phyloP scores from a whole-genome alignment of 225 moss, liverwort and hornwort genomes.

The Takakia lepidozioides region DNA sequence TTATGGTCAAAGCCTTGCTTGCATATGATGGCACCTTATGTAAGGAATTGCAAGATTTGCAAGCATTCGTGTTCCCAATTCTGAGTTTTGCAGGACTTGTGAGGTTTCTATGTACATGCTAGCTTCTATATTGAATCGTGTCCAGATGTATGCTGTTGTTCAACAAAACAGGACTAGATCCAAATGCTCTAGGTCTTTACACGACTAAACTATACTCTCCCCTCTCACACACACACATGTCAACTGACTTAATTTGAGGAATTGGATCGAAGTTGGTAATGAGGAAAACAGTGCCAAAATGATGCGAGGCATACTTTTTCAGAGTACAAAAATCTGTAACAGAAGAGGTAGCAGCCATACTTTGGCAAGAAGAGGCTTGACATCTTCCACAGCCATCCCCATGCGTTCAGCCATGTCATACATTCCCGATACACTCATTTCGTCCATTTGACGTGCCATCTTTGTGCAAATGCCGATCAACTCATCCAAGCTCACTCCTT shows the following conservation, averaged over 20 bases:
- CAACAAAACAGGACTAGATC: too few relatives aligned
- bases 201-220: too few relatives aligned
- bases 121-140: background rate
- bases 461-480: constrained; percentile 85
- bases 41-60: background rate
- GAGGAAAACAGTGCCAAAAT: too few relatives aligned
- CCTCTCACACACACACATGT: too few relatives aligned
- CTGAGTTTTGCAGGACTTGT: too few relatives aligned
- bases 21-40: too few relatives aligned
- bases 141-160: too few relatives aligned
- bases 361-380: constrained; percentile 83
- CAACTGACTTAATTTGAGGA: too few relatives aligned
- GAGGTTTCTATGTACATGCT: too few relatives aligned
- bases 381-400: constrained; percentile 70
- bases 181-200: too few relatives aligned
- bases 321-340: background rate
- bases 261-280: too few relatives aligned
- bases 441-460: constrained; percentile 70
- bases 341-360: constrained; percentile 14
- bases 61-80: background rate
- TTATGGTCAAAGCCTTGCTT: too few relatives aligned
- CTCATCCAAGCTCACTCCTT: constrained; percentile 97
- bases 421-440: constrained; percentile 62
- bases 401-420: constrained; percentile 70
- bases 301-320: background rate